phyloP scores from a whole-genome alignment of 768 basidiomycete genomes.

The Mycena maculata region DNA sequence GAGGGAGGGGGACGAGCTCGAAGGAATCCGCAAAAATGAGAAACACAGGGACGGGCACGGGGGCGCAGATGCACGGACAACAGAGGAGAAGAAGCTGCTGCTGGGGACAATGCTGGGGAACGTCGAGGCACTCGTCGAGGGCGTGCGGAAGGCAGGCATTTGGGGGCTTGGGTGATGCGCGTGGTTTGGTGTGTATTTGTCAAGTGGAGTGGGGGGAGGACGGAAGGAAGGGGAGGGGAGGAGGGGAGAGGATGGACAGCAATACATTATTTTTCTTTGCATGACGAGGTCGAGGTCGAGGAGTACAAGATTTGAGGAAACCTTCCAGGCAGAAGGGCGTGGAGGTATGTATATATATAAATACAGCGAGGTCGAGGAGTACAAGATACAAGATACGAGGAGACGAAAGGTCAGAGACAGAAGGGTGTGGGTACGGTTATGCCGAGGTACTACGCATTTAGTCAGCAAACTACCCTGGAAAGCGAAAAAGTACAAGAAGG shows the following conservation, averaged over 20 bases:
- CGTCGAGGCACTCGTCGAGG: slow-evolving; percentile 90
- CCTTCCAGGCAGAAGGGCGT: no score
- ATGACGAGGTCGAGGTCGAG: no score
- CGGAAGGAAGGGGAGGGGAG: no score
- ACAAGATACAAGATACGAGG: background rate
- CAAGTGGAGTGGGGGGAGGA: no score
- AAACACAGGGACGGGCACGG: slow-evolving; percentile 36
- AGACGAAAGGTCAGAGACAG: slow-evolving; percentile 4
- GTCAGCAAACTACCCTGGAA: background rate
- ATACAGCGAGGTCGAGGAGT: no score
- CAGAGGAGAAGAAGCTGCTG: slow-evolving; percentile 85
- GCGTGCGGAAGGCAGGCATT: slow-evolving; percentile 86
- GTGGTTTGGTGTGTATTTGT: background rate
- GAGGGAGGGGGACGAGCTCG: slow-evolving; percentile 16
- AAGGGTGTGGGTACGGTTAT: slow-evolving; percentile 29
- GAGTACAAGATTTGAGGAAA: no score
- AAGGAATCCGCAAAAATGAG: background rate
- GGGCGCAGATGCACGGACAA: slow-evolving; percentile 57
- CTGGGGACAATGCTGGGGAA: slow-evolving; percentile 89
- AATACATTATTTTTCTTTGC: no score
- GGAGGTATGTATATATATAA: no score
- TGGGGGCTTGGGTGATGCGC: slow-evolving; percentile 73
- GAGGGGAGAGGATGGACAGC: no score
- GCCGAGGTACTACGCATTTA: slow-evolving; percentile 14
- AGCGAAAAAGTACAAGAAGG: no score